phyloP scores from a whole-genome alignment of 2,329 filamentous ascomycete genomes.

The Basipetospora chlamydospora region DNA sequence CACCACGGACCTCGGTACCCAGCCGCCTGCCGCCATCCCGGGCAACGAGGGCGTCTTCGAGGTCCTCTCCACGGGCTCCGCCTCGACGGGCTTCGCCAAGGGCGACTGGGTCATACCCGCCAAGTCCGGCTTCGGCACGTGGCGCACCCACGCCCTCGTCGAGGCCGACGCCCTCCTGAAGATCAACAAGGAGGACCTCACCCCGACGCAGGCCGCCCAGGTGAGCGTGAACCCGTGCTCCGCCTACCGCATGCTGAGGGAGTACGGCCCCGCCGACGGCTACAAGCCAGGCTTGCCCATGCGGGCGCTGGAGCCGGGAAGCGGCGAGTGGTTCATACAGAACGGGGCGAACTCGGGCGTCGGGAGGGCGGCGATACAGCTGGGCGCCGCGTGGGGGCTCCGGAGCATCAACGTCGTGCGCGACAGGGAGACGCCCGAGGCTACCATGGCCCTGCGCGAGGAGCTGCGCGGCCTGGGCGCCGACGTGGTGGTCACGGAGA shows the following conservation, averaged over 20 bases:
- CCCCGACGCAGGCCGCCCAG: constrained; percentile 66
- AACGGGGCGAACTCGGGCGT: constrained; percentile 95
- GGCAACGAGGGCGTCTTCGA: constrained; percentile 94
- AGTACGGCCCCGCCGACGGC: constrained; percentile 46
- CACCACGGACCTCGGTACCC: constrained; percentile 60
- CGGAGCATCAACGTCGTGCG: constrained; percentile 84
- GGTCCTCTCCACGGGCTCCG: constrained; percentile 55
- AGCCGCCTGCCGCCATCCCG: constrained; percentile 59
- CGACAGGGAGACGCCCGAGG: constrained; percentile 48
- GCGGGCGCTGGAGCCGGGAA: constrained; percentile 27
- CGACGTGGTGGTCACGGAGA: constrained; percentile 40
- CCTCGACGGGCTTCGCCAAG: constrained; percentile 37
- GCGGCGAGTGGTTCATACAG: constrained; percentile 84
- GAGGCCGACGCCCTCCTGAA: constrained; percentile 43
- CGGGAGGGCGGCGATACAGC: constrained; percentile 78
- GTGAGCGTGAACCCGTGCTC: constrained; percentile 88
- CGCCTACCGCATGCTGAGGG: constrained; percentile 81
- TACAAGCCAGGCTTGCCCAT: constrained; percentile 30
- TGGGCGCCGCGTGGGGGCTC: constrained; percentile 73
- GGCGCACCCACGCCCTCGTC: constrained; percentile 80
- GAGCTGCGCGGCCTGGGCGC: constrained; percentile 42
- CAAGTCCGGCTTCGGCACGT: constrained; percentile 73
- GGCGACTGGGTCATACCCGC: constrained; percentile 95
- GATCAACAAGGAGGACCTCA: constrained; percentile 58
- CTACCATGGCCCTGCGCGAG: constrained; percentile 42